Percentiles rank a stretch among this genome's conserved stretches.
These are phyloP conservation scores for Oryza meridionalis DNA, from an alignment of 176 grass and related monocot species.

Conservation along the genomic window DNA sequence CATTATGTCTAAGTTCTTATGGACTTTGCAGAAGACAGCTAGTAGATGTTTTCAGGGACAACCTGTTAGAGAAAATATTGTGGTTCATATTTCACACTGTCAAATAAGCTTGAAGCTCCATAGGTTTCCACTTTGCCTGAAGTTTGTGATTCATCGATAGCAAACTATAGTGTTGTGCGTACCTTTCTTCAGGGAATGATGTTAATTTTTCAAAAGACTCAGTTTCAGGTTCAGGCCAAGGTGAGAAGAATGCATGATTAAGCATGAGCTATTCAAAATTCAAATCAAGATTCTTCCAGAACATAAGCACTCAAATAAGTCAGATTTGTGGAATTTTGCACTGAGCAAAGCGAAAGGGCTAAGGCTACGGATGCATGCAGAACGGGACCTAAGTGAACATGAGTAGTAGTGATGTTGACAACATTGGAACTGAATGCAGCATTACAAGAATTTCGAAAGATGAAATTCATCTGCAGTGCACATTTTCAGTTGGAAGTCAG, in stretches of 20 bases:
- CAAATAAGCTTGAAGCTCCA: too few relatives aligned
- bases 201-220: neutral
- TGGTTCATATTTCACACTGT: too few relatives aligned
- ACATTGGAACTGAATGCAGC: neutral
- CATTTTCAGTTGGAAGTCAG: neutral
- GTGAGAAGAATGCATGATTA: neutral
- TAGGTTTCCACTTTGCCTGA: neutral
- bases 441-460: neutral
- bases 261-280: slow-evolving; percentile 7
- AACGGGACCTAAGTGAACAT: slow-evolving; percentile 17
- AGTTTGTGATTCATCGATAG: neutral
- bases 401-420: neutral
- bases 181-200: slow-evolving; percentile 1
- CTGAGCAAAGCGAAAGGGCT: slow-evolving; percentile 5
- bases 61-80: too few relatives aligned
- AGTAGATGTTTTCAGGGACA: too few relatives aligned
- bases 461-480: neutral
- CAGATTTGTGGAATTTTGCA: slow-evolving; percentile 1
- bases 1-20: too few relatives aligned
- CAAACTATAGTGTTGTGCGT: neutral
- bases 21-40: too few relatives aligned
- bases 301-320: slow-evolving; percentile 15
- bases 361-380: slow-evolving; percentile 11
- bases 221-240: neutral
- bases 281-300: neutral